A percentile compares a stretch with the other conserved stretches of the same genome.
Evolutionary conservation across 345 rosid species (phyloP).

Genomic region (Chamaenerion angustifolium): DNA sequence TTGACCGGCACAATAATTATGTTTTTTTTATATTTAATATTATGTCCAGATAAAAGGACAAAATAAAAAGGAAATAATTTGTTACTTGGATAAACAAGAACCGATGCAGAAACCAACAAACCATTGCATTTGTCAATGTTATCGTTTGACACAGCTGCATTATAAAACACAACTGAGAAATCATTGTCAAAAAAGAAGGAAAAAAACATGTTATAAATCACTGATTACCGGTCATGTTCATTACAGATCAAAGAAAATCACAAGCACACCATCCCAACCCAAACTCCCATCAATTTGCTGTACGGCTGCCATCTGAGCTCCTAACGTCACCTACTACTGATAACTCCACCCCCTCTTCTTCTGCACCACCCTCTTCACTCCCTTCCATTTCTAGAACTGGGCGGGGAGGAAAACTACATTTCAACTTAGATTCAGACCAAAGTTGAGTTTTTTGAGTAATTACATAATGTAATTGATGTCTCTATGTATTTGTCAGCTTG

Average conservation of each 20-base stretch:
- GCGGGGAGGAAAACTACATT: slow-evolving; percentile 45
- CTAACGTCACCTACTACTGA: slow-evolving; percentile 61
- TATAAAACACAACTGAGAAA: too few species aligned
- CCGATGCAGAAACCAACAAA: too few species aligned
- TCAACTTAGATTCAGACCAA: slow-evolving; percentile 46
- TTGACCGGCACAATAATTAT: too few species aligned
- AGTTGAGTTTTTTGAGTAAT: too few species aligned
- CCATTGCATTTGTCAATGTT: neutral
- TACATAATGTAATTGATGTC: too few species aligned
- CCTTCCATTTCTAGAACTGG: slow-evolving; percentile 15
- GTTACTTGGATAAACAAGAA: too few species aligned
- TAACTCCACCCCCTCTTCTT: slow-evolving; percentile 55
- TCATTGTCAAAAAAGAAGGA: too few species aligned
- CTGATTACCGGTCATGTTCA: slow-evolving; percentile 4
- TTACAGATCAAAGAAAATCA: slow-evolving; percentile 3
- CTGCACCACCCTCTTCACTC: slow-evolving; percentile 1
- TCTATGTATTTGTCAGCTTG: slow-evolving; percentile 1
- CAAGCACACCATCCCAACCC: neutral
- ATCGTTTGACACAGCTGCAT: neutral
- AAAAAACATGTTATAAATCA: neutral
- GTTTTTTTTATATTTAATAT: too few species aligned
- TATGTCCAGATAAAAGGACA: too few species aligned
- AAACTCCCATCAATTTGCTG: slow-evolving; percentile 1
- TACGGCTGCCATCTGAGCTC: slow-evolving; percentile 1
- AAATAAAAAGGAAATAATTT: too few species aligned